A percentile compares a stretch with the other conserved stretches of the same genome.
Conservation (phyloP, 768 basidiomycete genomes). For the Termitomyces heimii region DNA sequence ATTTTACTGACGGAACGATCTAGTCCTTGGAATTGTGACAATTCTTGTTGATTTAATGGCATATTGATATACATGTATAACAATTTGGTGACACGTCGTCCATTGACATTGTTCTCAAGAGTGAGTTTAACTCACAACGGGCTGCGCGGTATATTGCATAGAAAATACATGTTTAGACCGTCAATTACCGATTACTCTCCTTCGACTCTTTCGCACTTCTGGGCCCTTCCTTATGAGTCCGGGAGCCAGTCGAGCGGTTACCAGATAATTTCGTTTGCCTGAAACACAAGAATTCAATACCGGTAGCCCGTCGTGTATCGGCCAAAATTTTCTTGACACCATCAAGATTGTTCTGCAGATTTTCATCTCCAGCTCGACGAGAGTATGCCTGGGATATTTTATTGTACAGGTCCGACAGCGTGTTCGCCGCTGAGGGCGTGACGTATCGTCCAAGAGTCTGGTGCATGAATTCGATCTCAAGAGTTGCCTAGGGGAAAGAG, state of each 20-base stretch:
- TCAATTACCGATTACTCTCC: constrained; percentile 2
- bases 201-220: constrained; percentile 16
- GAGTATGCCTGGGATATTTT: constrained; percentile 92
- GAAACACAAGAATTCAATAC: constrained; percentile 95
- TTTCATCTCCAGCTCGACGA: constrained; percentile 78
- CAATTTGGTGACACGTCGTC: not conserved
- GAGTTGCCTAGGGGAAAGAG: constrained; percentile 65
- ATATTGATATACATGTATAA: constrained; percentile 16
- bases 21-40: constrained; percentile 85
- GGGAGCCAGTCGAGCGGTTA: constrained; percentile 16
- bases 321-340: constrained; percentile 87
- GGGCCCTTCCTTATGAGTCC: constrained; percentile 14
- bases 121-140: not conserved
- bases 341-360: constrained; percentile 82
- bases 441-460: constrained; percentile 91
- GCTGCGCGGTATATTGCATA: not conserved
- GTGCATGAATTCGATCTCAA: constrained; percentile 99
- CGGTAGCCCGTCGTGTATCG: constrained; percentile 85
- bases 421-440: constrained; percentile 71
- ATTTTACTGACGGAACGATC: constrained; percentile 1
- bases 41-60: constrained; percentile 82
- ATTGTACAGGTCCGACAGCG: constrained; percentile 87
- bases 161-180: not conserved
- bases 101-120: not conserved
- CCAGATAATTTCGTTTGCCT: constrained; percentile 52